Percentiles rank a stretch among this genome's conserved stretches.
Evolutionary conservation across 495 filamentous ascomycete species (phyloP).

Genomic region (Neurospora sublineolata): DNA sequence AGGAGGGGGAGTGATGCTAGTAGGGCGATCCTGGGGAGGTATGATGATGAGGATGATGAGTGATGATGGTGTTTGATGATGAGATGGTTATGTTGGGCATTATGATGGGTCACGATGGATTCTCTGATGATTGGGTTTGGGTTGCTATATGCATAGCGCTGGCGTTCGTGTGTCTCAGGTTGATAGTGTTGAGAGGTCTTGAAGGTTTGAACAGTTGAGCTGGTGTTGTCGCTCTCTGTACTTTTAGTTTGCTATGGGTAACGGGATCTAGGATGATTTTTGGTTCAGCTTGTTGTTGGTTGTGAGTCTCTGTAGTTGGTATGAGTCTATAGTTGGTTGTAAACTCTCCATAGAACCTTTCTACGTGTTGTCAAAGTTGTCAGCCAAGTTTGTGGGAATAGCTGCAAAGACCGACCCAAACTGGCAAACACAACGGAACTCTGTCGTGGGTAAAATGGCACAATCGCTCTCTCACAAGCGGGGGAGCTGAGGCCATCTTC

Average conservation of each 20-base stretch:
- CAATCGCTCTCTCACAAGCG: not conserved
- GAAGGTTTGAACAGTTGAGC: not conserved
- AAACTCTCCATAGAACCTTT: not conserved
- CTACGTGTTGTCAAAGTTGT: not conserved
- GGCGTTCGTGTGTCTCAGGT: conserved; percentile 20
- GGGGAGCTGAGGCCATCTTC: not conserved
- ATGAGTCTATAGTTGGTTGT: no score
- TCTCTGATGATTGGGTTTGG: not conserved
- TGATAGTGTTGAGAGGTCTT: not conserved
- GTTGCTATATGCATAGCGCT: conserved; percentile 29
- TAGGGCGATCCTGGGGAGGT: conserved; percentile 21
- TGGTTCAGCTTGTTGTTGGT: no score
- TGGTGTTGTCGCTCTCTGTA: not conserved
- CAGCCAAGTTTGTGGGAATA: not conserved
- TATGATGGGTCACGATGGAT: not conserved
- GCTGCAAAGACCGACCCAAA: not conserved
- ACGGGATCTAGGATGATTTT: not conserved
- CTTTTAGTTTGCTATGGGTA: not conserved
- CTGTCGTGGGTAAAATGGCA: not conserved
- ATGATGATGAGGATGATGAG: conserved; percentile 21
- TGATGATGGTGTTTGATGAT: not conserved
- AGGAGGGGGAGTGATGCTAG: conserved; percentile 15
- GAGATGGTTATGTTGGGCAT: not conserved
- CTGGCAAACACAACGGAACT: not conserved
- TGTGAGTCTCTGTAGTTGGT: no score